These are phyloP conservation scores for Xerocomellus amylosporus DNA, from an alignment of 768 basidiomycete species.

Conservation along the genomic window DNA sequence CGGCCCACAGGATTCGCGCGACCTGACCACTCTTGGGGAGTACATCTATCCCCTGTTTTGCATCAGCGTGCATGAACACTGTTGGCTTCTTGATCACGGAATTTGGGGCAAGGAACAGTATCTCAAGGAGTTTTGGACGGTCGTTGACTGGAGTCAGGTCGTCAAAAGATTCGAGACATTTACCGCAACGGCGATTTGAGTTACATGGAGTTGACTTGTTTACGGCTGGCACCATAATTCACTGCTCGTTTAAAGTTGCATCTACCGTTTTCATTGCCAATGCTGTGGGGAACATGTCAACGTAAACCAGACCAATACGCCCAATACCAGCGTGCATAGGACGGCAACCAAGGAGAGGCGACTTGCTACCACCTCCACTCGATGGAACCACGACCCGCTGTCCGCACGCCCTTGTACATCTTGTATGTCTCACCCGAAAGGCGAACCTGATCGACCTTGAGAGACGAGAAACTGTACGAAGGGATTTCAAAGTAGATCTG, in stretches of 20 bases:
- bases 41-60: slow-evolving; percentile 74
- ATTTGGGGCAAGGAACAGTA: slow-evolving; percentile 91
- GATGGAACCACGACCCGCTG: slow-evolving; percentile 37
- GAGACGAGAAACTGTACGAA: slow-evolving; percentile 67
- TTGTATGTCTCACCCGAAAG: slow-evolving; percentile 80
- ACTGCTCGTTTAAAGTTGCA: slow-evolving; percentile 20
- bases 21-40: slow-evolving; percentile 42
- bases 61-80: slow-evolving; percentile 78
- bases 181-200: slow-evolving; percentile 10
- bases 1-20: slow-evolving; percentile 19
- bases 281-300: no score
- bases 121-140: slow-evolving; percentile 79
- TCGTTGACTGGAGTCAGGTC: slow-evolving; percentile 74
- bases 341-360: background rate
- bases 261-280: slow-evolving; percentile 3
- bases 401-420: slow-evolving; percentile 88
- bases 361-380: slow-evolving; percentile 34
- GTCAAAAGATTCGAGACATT: slow-evolving; percentile 30
- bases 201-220: background rate
- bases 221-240: slow-evolving; percentile 17
- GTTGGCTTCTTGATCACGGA: slow-evolving; percentile 86
- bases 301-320: background rate
- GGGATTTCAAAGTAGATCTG: slow-evolving; percentile 70
- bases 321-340: no score
- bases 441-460: slow-evolving; percentile 85